phyloP scores from a whole-genome alignment of 768 basidiomycete species.

The Tulasnella sp. region DNA sequence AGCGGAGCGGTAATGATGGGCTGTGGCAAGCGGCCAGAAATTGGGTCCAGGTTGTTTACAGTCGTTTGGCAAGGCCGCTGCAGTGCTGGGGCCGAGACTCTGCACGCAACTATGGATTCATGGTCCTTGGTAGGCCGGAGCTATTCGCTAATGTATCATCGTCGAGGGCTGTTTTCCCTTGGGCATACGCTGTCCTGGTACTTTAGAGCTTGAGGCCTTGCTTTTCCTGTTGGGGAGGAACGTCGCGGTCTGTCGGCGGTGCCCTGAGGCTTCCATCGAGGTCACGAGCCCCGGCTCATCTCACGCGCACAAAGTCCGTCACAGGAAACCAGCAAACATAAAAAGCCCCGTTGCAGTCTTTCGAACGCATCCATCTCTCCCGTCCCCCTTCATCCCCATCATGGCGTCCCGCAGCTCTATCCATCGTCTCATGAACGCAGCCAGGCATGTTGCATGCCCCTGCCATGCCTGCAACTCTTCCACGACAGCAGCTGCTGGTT shows the following conservation, averaged over 20 bases:
- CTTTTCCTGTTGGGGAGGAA: background rate
- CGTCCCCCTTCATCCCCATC: conserved; percentile 35
- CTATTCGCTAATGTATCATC: background rate
- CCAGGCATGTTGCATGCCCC: conserved; percentile 66
- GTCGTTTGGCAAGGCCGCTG: background rate
- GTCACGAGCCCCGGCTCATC: conserved; percentile 31
- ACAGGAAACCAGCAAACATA: background rate
- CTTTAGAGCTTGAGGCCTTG: background rate
- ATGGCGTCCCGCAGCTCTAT: conserved; percentile 62
- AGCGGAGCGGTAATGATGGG: background rate
- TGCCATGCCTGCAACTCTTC: conserved; percentile 69
- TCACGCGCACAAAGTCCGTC: conserved; percentile 23
- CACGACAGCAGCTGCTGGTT: conserved; percentile 57
- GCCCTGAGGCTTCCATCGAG: background rate
- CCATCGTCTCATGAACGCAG: conserved; percentile 74
- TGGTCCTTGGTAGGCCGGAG: no score
- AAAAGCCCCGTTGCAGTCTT: background rate
- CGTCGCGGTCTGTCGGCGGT: background rate
- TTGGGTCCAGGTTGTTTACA: conserved; percentile 3
- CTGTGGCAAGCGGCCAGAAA: background rate
- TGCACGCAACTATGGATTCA: background rate
- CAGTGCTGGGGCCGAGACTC: background rate
- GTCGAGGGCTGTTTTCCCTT: background rate
- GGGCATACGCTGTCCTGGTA: background rate
- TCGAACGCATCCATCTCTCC: conserved; percentile 37